phyloP scores from a whole-genome alignment of 1,284 basidiomycete species.

The Boletus semigastroideus region DNA sequence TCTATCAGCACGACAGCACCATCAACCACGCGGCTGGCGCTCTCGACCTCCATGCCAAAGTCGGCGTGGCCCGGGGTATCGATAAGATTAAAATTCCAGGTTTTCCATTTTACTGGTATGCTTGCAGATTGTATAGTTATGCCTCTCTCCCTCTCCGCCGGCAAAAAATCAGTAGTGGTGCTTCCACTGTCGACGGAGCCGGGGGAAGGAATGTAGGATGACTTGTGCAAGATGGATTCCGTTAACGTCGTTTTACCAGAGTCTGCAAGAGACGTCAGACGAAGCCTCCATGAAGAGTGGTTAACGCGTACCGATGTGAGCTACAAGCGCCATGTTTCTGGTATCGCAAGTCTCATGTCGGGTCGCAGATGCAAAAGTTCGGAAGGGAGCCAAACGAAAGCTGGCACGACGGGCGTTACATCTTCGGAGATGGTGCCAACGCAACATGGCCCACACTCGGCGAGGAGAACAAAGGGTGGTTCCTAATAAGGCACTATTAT shows the following conservation, averaged over 20 bases:
- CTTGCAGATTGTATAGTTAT: conserved; percentile 93
- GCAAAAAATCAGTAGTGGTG: conserved; percentile 89
- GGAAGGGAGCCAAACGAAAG: conserved; percentile 5
- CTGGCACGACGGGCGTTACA: conserved; percentile 11
- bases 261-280: conserved; percentile 48
- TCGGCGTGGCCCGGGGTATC: conserved; percentile 93
- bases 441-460: conserved; percentile 18
- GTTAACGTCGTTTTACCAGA: conserved; percentile 91
- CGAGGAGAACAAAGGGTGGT: not conserved
- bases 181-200: conserved; percentile 89
- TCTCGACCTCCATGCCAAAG: conserved; percentile 94
- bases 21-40: conserved; percentile 86
- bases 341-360: conserved; percentile 39
- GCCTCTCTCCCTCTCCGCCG: conserved; percentile 84
- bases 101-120: conserved; percentile 86
- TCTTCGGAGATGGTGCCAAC: conserved; percentile 9
- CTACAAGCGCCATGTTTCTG: conserved; percentile 80
- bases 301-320: conserved; percentile 67
- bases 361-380: conserved; percentile 20
- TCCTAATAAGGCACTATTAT: conserved; percentile 12
- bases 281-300: not conserved
- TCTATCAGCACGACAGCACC: conserved; percentile 88
- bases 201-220: conserved; percentile 68
- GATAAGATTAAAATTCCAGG: conserved; percentile 82
- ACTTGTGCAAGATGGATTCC: conserved; percentile 80